Evolutionary conservation across 139 green algal genomes (phyloP).

Genomic region (Pleodorina starrii): DNA sequence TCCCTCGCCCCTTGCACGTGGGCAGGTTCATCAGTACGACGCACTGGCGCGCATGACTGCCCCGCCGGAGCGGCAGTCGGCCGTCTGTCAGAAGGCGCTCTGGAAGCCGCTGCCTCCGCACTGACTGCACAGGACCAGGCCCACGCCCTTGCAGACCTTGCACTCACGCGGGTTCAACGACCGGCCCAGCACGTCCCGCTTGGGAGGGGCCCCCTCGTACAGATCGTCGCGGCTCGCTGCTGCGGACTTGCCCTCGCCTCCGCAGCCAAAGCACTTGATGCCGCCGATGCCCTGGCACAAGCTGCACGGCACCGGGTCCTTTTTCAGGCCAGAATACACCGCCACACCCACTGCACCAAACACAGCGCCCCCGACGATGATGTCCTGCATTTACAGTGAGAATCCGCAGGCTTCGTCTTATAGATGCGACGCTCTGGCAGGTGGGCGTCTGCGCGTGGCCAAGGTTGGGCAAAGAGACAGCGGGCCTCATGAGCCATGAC

Average conservation of each 20-base stretch:
- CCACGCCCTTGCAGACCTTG: constrained; percentile 61
- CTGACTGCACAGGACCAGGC: constrained; percentile 65
- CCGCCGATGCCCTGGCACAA: constrained; percentile 47
- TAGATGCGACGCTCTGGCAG: too few relatives aligned
- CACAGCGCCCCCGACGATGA: constrained; percentile 70
- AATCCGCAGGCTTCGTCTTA: too few relatives aligned
- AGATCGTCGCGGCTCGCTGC: constrained; percentile 28
- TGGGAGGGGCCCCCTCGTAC: background rate
- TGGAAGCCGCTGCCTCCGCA: constrained; percentile 65
- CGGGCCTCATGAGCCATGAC: too few relatives aligned
- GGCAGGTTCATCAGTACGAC: too few relatives aligned
- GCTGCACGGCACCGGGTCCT: constrained; percentile 63
- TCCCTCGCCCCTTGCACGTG: too few relatives aligned
- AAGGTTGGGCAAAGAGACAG: too few relatives aligned
- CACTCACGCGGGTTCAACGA: constrained; percentile 49
- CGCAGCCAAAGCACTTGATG: constrained; percentile 58
- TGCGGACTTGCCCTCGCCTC: constrained; percentile 39
- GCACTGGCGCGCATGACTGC: too few relatives aligned
- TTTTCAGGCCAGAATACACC: constrained; percentile 59
- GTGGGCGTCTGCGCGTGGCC: too few relatives aligned
- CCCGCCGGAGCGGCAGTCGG: too few relatives aligned
- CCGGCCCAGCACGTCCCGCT: constrained; percentile 33
- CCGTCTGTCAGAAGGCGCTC: constrained; percentile 15
- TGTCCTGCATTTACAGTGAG: constrained; percentile 65
- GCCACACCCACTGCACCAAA: constrained; percentile 57